Evolutionary conservation across 306 rosid genomes (phyloP), one percentile per base, ranked within the genome.

Genomic region (Psophocarpus tetragonolobus): DNA sequence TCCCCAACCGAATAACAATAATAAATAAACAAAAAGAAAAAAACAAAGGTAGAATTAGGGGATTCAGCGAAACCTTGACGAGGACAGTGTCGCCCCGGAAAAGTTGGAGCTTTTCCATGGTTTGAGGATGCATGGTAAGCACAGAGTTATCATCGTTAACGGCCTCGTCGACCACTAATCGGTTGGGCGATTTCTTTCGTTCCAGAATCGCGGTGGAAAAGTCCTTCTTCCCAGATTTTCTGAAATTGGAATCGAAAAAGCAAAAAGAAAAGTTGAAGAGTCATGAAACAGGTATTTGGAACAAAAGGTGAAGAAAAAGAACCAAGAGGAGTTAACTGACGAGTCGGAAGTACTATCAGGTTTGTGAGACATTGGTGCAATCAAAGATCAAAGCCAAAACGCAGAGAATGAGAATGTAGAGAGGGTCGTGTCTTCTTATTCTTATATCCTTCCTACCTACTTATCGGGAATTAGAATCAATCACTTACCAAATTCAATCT

Each of bases 141-240:
- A 87, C 84, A 0, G 91, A 87, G 77, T 87, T 87, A 15, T 87
- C 88, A 4, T 87, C 91, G 79, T 80, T 82, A 68, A 80, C 11
- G 8, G 88, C 85, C 44, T 87, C 91, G 10, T 84, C 91, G 1
- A 87, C 88, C 23, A 87, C 35, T 11, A 87, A 60, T 6, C 87
- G 84, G 27, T 87, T 84, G 14, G 87, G 88, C 3, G 91, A 87
- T 84, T 87, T 87, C 69, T 87, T 87, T 12, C 87, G 85, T 71
- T 87, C 87, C 14, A 87, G 67, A 82, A 87, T 84, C 33, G 90
- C 88, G 13, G 90, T 87, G 0, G 88, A 84, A 72, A 68, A 87
- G 77, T 87, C 90, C 42, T 87, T 87, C 88, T 87, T 87, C 66
- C 75, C 81, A 4, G 84, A 68, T 75, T 83, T 81, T 76, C 88